Base-by-base conservation (phyloP, 2,329 filamentous ascomycete species). In the Monilinia vaccinii-corymbosi region DNA sequence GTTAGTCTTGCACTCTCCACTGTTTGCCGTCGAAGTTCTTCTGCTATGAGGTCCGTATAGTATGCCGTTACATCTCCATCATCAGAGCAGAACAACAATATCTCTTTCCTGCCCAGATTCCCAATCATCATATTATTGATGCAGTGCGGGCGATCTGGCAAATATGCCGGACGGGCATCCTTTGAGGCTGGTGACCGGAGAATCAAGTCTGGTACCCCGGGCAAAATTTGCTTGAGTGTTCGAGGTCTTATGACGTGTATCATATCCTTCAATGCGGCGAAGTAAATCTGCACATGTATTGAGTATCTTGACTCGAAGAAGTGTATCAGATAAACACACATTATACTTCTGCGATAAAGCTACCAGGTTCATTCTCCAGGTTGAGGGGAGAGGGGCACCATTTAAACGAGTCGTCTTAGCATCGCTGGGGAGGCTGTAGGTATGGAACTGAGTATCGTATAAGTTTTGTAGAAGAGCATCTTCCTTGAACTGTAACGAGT, bases 51-150 rank as follows among this genome's bases (percentile, higher is more conserved):
- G 31, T 68, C 58, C 14, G 84, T 86, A 68, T 87, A 84, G 71
- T 88, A 92, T 8, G 81, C 87, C 50, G 84, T 76, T 2, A 91
- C 81, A 69, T 93, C 89, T 8, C 89, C 89, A 63, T 91, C 87
- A 66, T 93, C 89, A 61, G 82, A 89, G 40, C 78, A 81, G 47
- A 85, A 74, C 4, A 90, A 72, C 6, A 93, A 66, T 34, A 91
- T 80, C 71, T 94, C 89, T 55, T 87, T 76, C 8, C 79, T 74
- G 0, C 89, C 89, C 14, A 93, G 74, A 50, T 87, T 81, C 18
- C 87, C 87, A 31, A 88, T 78, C 13, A 87, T 76, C 18, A 92
- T 74, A 64, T 87, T 81, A 68, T 92, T 93, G 52, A 89, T 79
- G 34, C 80, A 78, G 70, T 92, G 87, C 1, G 81, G 79, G 9